phyloP scores from a whole-genome alignment of 805 yeast genomes.

The Allodekkera sacchari region DNA sequence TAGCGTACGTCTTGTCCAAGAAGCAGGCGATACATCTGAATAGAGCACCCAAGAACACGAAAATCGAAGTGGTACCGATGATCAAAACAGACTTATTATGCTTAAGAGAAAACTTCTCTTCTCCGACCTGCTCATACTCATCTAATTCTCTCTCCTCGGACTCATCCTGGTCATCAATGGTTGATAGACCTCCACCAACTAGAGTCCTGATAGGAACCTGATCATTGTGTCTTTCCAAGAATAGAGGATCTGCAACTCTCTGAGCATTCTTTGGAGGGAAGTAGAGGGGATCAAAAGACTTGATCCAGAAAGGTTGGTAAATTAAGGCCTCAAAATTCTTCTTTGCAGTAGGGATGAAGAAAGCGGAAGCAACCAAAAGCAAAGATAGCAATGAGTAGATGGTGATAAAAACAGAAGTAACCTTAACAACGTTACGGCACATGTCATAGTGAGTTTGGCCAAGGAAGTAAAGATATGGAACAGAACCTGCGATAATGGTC shows the following conservation, averaged over 20 bases:
- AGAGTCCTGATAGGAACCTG: slow-evolving; percentile 19
- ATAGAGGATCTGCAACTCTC: slow-evolving; percentile 19
- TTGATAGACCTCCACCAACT: slow-evolving; percentile 17
- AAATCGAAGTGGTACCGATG: slow-evolving; percentile 36
- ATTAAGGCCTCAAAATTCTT: slow-evolving; percentile 40
- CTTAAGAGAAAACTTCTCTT: slow-evolving; percentile 22
- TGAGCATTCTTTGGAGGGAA: slow-evolving; percentile 49
- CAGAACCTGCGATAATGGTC: slow-evolving; percentile 56
- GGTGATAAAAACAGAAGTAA: slow-evolving; percentile 37
- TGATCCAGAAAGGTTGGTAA: slow-evolving; percentile 77
- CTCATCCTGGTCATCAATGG: slow-evolving; percentile 4
- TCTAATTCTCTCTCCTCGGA: slow-evolving; percentile 13
- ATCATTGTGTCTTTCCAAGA: slow-evolving; percentile 12
- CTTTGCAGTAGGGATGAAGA: slow-evolving; percentile 44
- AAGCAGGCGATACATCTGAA: slow-evolving; percentile 43
- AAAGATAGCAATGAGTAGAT: slow-evolving; percentile 49
- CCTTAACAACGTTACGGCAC: slow-evolving; percentile 49
- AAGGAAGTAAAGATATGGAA: slow-evolving; percentile 53
- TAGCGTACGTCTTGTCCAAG: slow-evolving; percentile 20
- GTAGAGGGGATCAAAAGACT: slow-evolving; percentile 49
- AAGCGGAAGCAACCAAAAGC: slow-evolving; percentile 41
- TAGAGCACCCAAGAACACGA: slow-evolving; percentile 42
- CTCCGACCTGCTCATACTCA: slow-evolving; percentile 15
- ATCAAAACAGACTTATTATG: slow-evolving; percentile 46
- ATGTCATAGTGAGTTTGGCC: slow-evolving; percentile 34